These are phyloP conservation scores for Ceratobasidium sp. DNA, from an alignment of 1,284 basidiomycete species.

Conservation along the genomic window DNA sequence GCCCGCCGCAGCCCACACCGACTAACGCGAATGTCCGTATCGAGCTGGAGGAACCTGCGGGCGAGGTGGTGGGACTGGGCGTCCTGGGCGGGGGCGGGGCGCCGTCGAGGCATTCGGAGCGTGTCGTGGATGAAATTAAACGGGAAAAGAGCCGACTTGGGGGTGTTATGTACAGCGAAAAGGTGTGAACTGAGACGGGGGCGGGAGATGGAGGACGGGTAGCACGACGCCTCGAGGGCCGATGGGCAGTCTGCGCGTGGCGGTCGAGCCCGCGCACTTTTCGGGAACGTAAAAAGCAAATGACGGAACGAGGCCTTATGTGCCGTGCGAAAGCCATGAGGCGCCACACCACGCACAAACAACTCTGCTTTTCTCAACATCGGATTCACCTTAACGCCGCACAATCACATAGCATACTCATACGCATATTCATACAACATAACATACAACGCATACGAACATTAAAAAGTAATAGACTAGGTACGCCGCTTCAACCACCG, in stretches of 20 bases:
- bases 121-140: neutral
- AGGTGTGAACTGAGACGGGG: slow-evolving; percentile 23
- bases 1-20: too few relatives aligned
- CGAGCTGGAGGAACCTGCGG: slow-evolving; percentile 20
- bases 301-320: slow-evolving; percentile 18
- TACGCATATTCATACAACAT: slow-evolving; percentile 2
- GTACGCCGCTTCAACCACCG: slow-evolving; percentile 19
- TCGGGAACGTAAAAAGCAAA: slow-evolving; percentile 2
- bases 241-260: neutral
- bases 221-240: neutral
- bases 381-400: too few relatives aligned
- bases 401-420: neutral
- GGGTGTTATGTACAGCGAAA: neutral
- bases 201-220: neutral
- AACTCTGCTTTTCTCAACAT: neutral
- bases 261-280: neutral
- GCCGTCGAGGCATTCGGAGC: slow-evolving; percentile 3
- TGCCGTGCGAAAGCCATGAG: neutral
- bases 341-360: neutral
- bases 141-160: neutral
- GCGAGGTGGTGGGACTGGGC: slow-evolving; percentile 3
- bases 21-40: slow-evolving; percentile 29
- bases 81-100: neutral
- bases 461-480: slow-evolving; percentile 7
- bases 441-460: neutral